Evolutionary conservation across 2,329 filamentous ascomycete species (phyloP).

Genomic region (Cercospora sojina): DNA sequence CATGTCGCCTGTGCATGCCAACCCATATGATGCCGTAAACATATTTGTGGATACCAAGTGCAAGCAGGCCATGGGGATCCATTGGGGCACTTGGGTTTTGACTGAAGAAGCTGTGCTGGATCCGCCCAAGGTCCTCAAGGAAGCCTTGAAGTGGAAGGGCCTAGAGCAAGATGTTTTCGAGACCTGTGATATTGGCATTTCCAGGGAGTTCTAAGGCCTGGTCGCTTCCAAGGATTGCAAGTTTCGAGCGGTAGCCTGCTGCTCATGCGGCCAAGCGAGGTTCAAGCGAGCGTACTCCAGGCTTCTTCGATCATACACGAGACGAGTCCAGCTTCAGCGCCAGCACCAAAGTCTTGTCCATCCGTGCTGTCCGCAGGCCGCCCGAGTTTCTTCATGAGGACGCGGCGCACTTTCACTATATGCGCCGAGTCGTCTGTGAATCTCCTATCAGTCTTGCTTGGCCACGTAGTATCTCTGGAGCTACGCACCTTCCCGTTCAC

Average conservation of each 20-base stretch:
- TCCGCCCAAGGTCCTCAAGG: slow-evolving; percentile 69
- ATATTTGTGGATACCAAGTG: slow-evolving; percentile 86
- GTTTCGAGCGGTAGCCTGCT: background rate
- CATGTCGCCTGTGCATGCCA: slow-evolving; percentile 80
- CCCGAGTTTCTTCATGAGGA: background rate
- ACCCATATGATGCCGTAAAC: slow-evolving; percentile 82
- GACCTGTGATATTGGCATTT: slow-evolving; percentile 81
- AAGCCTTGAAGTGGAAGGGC: slow-evolving; percentile 67
- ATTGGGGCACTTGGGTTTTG: slow-evolving; percentile 86
- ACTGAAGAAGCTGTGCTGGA: slow-evolving; percentile 83
- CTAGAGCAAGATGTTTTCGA: slow-evolving; percentile 75
- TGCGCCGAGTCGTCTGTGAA: background rate
- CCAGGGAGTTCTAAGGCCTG: slow-evolving; percentile 57
- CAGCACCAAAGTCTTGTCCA: background rate
- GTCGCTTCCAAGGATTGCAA: background rate
- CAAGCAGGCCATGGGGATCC: slow-evolving; percentile 75
- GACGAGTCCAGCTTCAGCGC: background rate
- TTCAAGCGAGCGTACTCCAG: background rate
- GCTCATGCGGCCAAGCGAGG: background rate
- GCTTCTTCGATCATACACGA: slow-evolving; percentile 2
- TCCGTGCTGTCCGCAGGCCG: background rate
- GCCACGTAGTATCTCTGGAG: background rate
- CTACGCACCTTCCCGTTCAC: background rate
- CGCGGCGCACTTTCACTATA: background rate
- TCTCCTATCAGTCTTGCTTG: background rate